phyloP scores from a whole-genome alignment of 2,329 filamentous ascomycete genomes.

The Colletotrichum eleusines region DNA sequence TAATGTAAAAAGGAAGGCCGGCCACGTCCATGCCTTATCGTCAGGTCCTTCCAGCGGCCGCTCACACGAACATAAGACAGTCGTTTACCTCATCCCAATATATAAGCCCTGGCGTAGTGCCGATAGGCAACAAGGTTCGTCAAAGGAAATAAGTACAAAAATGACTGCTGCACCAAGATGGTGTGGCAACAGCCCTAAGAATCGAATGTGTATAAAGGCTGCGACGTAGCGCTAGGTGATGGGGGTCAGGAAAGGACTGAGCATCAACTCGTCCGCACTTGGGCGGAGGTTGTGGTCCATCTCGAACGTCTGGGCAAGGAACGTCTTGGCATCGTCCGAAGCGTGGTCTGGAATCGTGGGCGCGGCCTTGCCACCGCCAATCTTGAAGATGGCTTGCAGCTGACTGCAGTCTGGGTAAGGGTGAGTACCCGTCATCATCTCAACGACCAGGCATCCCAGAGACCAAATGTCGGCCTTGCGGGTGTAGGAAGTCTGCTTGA shows the following conservation, averaged over 20 bases:
- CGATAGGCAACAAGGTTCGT: constrained; percentile 13
- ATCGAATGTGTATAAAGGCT: constrained; percentile 29
- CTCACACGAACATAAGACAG: constrained; percentile 33
- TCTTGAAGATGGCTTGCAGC: constrained; percentile 98
- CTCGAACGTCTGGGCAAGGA: constrained; percentile 92
- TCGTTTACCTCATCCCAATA: constrained; percentile 21
- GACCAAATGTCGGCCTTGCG: constrained; percentile 99
- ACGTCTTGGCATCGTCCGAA: constrained; percentile 84
- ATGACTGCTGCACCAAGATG: background rate
- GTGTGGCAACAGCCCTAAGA: constrained; percentile 12
- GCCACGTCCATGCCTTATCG: constrained; percentile 34
- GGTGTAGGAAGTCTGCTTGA: constrained; percentile 97
- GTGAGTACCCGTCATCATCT: constrained; percentile 98
- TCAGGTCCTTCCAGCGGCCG: constrained; percentile 42
- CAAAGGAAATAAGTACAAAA: constrained; percentile 33
- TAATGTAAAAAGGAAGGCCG: constrained; percentile 23
- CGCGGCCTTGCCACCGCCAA: constrained; percentile 82
- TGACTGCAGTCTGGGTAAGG: constrained; percentile 98
- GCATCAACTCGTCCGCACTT: constrained; percentile 89
- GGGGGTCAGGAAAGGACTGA: constrained; percentile 83
- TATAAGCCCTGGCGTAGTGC: constrained; percentile 22
- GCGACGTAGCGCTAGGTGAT: constrained; percentile 62
- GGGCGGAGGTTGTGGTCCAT: constrained; percentile 94
- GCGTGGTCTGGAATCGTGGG: constrained; percentile 90
- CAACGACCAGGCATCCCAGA: constrained; percentile 93